These are phyloP conservation scores for Lanmaoa rubissima DNA, from an alignment of 768 basidiomycete genomes.

Conservation along the genomic window DNA sequence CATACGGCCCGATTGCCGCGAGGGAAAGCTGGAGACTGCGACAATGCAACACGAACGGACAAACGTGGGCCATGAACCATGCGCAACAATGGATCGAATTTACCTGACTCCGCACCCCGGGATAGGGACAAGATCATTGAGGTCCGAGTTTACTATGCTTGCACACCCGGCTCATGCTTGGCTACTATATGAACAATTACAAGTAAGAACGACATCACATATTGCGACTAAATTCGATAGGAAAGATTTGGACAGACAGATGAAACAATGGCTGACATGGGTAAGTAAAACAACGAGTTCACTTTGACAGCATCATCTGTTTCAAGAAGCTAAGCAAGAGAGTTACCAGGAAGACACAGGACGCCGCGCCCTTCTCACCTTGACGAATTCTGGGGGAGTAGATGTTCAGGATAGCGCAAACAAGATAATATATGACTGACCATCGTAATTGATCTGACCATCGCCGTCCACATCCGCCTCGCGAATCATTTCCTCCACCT, in stretches of 20 bases:
- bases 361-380: slow-evolving; percentile 39
- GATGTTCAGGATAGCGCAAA: background rate
- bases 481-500: slow-evolving; percentile 96
- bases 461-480: slow-evolving; percentile 95
- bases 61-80: background rate
- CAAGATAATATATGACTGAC: slow-evolving; percentile 36
- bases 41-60: background rate
- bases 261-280: slow-evolving; percentile 13
- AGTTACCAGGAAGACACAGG: slow-evolving; percentile 1
- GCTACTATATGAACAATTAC: slow-evolving; percentile 7
- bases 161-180: too few species aligned
- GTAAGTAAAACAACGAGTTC: slow-evolving; percentile 22
- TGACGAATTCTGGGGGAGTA: slow-evolving; percentile 64
- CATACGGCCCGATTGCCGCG: background rate
- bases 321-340: slow-evolving; percentile 12
- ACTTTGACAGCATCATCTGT: slow-evolving; percentile 78
- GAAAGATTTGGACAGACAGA: slow-evolving; percentile 3
- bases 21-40: background rate
- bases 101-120: background rate
- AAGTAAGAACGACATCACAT: slow-evolving; percentile 5
- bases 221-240: background rate
- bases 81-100: background rate
- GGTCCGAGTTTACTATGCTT: background rate
- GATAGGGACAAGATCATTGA: background rate
- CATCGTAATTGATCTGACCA: slow-evolving; percentile 89